A percentile compares a stretch with the other conserved stretches of the same genome.
Conservation (phyloP, 2,329 filamentous ascomycete genomes). For the Talaromyces sp. region DNA sequence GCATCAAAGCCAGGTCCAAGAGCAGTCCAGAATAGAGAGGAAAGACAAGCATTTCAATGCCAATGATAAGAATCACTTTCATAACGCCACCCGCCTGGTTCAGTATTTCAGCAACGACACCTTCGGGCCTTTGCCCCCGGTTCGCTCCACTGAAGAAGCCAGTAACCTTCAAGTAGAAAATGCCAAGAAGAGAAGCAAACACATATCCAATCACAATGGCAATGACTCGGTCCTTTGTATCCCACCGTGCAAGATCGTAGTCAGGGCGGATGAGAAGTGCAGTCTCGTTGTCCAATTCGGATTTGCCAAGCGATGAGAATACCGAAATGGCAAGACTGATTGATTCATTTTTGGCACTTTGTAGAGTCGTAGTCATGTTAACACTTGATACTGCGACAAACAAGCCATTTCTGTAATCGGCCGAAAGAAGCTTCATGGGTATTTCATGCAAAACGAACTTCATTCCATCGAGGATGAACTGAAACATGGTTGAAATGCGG, state of each 20-base stretch:
- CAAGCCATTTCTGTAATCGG: constrained; percentile 26
- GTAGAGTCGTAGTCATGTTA: constrained; percentile 21
- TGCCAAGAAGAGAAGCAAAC: constrained; percentile 69
- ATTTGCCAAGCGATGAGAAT: constrained; percentile 3
- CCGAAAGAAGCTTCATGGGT: constrained; percentile 32
- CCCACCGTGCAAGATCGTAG: constrained; percentile 65
- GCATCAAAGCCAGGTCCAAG: constrained; percentile 81
- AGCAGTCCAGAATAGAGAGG: constrained; percentile 92
- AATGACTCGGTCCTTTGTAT: constrained; percentile 63
- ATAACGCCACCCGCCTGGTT: constrained; percentile 94
- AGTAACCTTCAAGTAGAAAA: constrained; percentile 73
- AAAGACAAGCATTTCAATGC: constrained; percentile 98
- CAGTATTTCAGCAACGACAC: constrained; percentile 71
- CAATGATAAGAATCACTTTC: constrained; percentile 97
- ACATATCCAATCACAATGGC: constrained; percentile 80
- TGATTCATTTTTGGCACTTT: constrained; percentile 25
- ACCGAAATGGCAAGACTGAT: not conserved
- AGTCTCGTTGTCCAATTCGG: constrained; percentile 28
- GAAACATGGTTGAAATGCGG: constrained; percentile 46
- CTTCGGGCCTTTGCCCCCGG: constrained; percentile 61
- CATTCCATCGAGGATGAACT: constrained; percentile 38
- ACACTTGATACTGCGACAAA: constrained; percentile 22
- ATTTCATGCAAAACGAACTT: constrained; percentile 44
- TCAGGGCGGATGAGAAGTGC: constrained; percentile 42
- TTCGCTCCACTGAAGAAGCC: constrained; percentile 62